Percentiles rank a stretch among this genome's conserved stretches.
These are phyloP conservation scores for Apiotrichum domesticum DNA, from an alignment of 1,284 basidiomycete genomes.

Conservation along the genomic window DNA sequence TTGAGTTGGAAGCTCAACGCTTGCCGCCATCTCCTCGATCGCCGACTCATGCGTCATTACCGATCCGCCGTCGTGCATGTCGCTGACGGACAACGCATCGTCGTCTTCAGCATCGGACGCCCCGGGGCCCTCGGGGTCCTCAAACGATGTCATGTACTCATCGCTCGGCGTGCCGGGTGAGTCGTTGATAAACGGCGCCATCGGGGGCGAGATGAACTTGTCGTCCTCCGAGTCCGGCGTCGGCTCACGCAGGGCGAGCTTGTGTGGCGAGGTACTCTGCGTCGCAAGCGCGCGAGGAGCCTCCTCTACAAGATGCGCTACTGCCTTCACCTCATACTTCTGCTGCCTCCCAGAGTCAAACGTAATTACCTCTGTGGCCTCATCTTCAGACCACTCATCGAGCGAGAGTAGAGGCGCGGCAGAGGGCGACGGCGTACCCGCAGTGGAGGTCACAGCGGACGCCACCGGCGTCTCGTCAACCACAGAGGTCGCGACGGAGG, in stretches of 20 bases:
- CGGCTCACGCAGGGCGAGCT: background rate
- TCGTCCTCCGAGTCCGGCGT: conserved; percentile 2
- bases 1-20: background rate
- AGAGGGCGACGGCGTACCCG: background rate
- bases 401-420: background rate
- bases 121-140: background rate
- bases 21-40: no score
- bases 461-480: background rate
- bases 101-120: no score
- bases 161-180: background rate
- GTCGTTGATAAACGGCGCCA: background rate
- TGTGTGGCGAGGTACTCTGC: background rate
- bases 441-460: background rate
- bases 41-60: no score
- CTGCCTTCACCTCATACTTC: no score
- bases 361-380: background rate
- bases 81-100: no score
- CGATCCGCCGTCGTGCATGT: no score
- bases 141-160: background rate
- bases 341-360: background rate
- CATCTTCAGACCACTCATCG: background rate
- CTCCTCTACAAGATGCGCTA: no score
- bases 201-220: background rate
- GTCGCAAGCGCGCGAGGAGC: no score
- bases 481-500: background rate